Percentiles rank a stretch among this genome's conserved stretches.
phyloP scores from a whole-genome alignment of 2,329 filamentous ascomycete genomes.

The Penicillium verrucosum region DNA sequence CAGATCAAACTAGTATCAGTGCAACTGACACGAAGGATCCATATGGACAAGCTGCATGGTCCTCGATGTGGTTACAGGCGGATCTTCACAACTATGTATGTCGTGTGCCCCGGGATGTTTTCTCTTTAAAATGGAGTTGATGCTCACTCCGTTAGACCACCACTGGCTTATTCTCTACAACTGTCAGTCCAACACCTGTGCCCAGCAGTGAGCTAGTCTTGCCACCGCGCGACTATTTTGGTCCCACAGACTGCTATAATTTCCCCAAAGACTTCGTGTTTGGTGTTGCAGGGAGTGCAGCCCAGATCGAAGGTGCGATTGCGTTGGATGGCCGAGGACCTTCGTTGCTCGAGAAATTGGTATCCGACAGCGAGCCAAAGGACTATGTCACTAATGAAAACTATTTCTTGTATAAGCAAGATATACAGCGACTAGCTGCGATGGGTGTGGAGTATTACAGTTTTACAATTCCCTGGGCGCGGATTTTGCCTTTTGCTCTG shows the following conservation, averaged over 20 bases:
- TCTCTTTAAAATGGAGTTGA: background rate
- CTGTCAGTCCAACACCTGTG: constrained; percentile 54
- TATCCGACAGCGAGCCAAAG: constrained; percentile 30
- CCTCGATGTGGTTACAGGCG: constrained; percentile 32
- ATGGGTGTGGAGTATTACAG: constrained; percentile 41
- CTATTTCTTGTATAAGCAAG: constrained; percentile 52
- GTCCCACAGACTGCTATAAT: constrained; percentile 34
- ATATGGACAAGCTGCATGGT: constrained; percentile 39
- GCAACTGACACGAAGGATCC: constrained; percentile 29
- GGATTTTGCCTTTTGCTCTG: constrained; percentile 49
- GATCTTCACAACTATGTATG: constrained; percentile 30
- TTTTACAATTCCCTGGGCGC: constrained; percentile 50
- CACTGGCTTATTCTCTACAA: constrained; percentile 48
- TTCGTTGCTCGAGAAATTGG: constrained; percentile 40
- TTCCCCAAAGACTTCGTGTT: constrained; percentile 44
- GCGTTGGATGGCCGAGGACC: constrained; percentile 41
- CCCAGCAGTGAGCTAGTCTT: constrained; percentile 55
- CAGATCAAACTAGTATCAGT: constrained; percentile 25
- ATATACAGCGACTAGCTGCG: constrained; percentile 39
- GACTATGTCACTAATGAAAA: constrained; percentile 52
- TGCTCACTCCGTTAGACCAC: constrained; percentile 20
- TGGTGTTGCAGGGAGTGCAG: constrained; percentile 43
- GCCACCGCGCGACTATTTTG: constrained; percentile 53
- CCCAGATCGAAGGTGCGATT: constrained; percentile 47
- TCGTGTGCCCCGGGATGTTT: background rate